Conservation (phyloP, 192 early-diverging fungal species). For the Coemansia sp. region DNA sequence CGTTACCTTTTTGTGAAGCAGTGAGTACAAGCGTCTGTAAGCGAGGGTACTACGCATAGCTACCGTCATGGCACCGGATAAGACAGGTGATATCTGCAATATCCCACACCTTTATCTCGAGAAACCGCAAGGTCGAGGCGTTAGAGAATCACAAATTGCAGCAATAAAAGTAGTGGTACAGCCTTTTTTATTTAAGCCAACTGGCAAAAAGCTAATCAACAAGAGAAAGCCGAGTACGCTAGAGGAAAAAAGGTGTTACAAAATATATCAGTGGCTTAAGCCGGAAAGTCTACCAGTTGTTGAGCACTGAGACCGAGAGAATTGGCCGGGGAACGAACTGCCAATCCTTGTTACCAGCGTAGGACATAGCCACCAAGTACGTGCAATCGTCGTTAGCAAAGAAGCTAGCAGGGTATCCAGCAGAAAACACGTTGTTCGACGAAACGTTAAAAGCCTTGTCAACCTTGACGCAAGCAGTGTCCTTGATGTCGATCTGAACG, state of each 20-base stretch:
- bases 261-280: neutral
- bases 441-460: neutral
- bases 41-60: neutral
- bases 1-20: too few species aligned
- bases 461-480: neutral
- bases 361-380: neutral
- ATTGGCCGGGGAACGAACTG: neutral
- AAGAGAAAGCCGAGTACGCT: neutral
- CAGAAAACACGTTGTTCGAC: neutral
- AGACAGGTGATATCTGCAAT: neutral
- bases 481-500: neutral
- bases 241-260: neutral
- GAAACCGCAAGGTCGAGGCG: neutral
- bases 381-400: conserved; percentile 3
- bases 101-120: neutral
- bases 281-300: neutral
- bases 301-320: neutral
- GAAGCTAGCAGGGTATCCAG: neutral
- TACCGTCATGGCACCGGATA: neutral
- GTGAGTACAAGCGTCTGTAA: neutral
- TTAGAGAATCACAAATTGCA: neutral
- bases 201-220: neutral
- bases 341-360: neutral
- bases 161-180: neutral
- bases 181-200: neutral